Evolutionary conservation across 192 early-diverging fungal species (phyloP).

Genomic region (Coemansia sp.): DNA sequence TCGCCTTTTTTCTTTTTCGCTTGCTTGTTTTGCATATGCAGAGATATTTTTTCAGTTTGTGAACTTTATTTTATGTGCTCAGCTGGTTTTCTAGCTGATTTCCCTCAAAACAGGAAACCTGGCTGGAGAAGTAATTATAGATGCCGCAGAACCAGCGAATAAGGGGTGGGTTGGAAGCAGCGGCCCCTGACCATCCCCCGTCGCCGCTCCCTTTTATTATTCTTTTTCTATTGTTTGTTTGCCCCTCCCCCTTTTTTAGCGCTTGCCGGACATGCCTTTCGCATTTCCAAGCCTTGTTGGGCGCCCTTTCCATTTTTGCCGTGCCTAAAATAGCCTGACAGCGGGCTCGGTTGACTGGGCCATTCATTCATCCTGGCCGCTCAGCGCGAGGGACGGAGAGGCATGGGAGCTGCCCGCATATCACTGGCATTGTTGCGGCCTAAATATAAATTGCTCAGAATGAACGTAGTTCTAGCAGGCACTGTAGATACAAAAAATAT

Average conservation of each 20-base stretch:
- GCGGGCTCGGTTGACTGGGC: background rate
- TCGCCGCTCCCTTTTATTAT: background rate
- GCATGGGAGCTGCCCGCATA: slow-evolving; percentile 1
- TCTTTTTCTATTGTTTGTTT: background rate
- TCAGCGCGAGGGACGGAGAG: background rate
- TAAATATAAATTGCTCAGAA: slow-evolving; percentile 1
- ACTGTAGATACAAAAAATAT: background rate
- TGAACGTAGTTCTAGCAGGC: background rate
- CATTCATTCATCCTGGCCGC: background rate
- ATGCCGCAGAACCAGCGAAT: background rate
- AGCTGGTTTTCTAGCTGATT: slow-evolving; percentile 2
- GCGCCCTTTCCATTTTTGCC: background rate
- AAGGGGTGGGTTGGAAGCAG: background rate
- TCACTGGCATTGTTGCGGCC: background rate
- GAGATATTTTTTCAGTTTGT: background rate
- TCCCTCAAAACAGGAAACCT: slow-evolving; percentile 4
- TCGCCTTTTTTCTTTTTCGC: background rate
- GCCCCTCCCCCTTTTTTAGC: background rate
- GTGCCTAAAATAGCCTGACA: background rate
- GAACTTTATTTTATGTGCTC: slow-evolving; percentile 3
- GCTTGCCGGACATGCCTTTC: background rate
- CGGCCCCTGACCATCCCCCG: slow-evolving; percentile 6
- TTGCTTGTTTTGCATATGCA: slow-evolving; percentile 5
- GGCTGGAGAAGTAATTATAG: slow-evolving; percentile 2
- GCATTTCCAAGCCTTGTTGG: background rate